Percentiles rank a stretch among this genome's conserved stretches.
These are phyloP conservation scores for Pythium pectinolyticum DNA, from an alignment of 352 stramenopile species.

Conservation along the genomic window DNA sequence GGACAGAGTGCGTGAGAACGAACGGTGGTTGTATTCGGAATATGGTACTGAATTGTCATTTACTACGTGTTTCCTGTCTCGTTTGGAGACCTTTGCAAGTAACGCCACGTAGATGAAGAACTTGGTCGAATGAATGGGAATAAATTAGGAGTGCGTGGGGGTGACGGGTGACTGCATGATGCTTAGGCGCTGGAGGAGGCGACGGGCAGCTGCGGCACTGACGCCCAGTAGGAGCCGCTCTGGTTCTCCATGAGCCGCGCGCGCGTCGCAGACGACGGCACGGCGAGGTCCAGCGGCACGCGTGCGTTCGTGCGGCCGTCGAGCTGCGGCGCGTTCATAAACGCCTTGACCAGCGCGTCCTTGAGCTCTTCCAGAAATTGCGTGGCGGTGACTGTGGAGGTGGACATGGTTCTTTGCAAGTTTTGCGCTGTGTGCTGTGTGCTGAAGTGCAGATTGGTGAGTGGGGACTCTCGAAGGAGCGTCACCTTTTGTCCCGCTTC, in stretches of 20 bases:
- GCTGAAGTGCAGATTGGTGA: not conserved
- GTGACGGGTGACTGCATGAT: not conserved
- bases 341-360: constrained; percentile 57
- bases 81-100: too few relatives aligned
- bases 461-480: not conserved
- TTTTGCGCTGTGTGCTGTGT: not conserved
- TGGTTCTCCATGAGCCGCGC: constrained; percentile 52
- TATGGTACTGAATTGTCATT: too few relatives aligned
- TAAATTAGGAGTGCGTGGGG: not conserved
- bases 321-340: constrained; percentile 80
- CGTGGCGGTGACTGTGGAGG: constrained; percentile 10
- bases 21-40: not conserved
- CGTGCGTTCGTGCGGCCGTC: constrained; percentile 57
- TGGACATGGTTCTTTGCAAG: constrained; percentile 1
- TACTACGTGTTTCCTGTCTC: too few relatives aligned
- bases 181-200: constrained; percentile 29
- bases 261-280: constrained; percentile 44
- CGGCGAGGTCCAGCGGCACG: constrained; percentile 64
- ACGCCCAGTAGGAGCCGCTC: constrained; percentile 54
- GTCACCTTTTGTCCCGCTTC: too few relatives aligned
- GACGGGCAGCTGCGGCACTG: constrained; percentile 55
- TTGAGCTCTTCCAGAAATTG: constrained; percentile 52
- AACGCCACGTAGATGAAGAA: too few relatives aligned
- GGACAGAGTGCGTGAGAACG: not conserved
- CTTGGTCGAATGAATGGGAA: not conserved